Evolutionary conservation across 2,329 filamentous ascomycete species (phyloP).

Genomic region (Lecanosticta acicola): DNA sequence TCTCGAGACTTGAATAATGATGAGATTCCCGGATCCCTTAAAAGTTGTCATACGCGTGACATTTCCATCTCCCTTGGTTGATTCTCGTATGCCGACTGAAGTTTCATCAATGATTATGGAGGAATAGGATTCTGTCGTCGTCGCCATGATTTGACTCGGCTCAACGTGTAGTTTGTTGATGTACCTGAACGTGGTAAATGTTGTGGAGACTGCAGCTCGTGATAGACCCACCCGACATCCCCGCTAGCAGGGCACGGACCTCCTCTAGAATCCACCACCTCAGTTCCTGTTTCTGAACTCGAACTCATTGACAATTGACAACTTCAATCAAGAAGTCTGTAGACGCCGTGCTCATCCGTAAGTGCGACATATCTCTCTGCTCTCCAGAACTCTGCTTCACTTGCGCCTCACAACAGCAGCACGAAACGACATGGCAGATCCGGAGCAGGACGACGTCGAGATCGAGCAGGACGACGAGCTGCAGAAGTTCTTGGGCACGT

Average conservation of each 20-base stretch:
- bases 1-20: too few relatives aligned
- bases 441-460: constrained; percentile 20
- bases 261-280: background rate
- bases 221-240: too few relatives aligned
- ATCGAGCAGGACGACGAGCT: constrained; percentile 58
- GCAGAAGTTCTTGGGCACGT: constrained; percentile 69
- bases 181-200: too few relatives aligned
- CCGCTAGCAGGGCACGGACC: background rate
- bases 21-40: background rate
- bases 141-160: too few relatives aligned
- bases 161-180: too few relatives aligned
- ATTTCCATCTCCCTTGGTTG: background rate
- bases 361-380: background rate
- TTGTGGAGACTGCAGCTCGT: too few relatives aligned
- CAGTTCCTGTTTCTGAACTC: background rate
- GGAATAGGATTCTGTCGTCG: too few relatives aligned
- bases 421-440: constrained; percentile 21
- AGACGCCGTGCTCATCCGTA: background rate
- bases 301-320: background rate
- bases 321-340: background rate
- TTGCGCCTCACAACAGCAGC: background rate
- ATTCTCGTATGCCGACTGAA: too few relatives aligned
- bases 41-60: background rate
- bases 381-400: background rate
- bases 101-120: too few relatives aligned